phyloP scores from a whole-genome alignment of 257 asterid genomes.

The Echium plantagineum region DNA sequence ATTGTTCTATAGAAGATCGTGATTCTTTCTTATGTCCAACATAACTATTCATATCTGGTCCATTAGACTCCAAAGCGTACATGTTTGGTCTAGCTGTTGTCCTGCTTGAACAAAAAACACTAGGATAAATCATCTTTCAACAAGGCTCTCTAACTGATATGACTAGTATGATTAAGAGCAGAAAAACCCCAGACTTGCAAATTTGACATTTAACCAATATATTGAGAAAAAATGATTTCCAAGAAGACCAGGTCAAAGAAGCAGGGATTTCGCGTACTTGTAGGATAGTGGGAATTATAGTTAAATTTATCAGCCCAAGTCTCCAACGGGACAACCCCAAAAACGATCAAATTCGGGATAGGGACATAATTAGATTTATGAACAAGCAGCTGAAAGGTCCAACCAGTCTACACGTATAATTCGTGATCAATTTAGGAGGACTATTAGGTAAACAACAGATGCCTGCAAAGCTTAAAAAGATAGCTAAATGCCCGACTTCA shows the following conservation, averaged over 20 bases:
- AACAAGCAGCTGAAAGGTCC: constrained; percentile 1
- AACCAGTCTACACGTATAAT: not conserved
- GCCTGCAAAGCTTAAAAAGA: not conserved
- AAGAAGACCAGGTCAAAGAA: not conserved
- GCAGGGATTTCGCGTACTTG: not conserved
- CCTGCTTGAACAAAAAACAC: constrained; percentile 29
- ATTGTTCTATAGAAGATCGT: constrained; percentile 19
- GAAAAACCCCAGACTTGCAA: too few relatives aligned
- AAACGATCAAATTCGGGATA: too few relatives aligned
- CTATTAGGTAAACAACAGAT: not conserved
- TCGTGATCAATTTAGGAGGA: not conserved
- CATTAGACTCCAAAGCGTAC: constrained; percentile 35
- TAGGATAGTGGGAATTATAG: too few relatives aligned
- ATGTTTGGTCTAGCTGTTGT: constrained; percentile 47
- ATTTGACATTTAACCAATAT: not conserved
- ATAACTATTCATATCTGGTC: constrained; percentile 25
- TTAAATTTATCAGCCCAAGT: not conserved
- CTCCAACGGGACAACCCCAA: not conserved
- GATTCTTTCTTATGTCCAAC: constrained; percentile 23
- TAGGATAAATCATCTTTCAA: not conserved
- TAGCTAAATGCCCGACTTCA: not conserved
- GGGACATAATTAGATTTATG: not conserved
- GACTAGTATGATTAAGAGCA: not conserved
- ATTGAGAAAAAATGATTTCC: not conserved
- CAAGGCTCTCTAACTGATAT: not conserved